Conservation (phyloP, 768 basidiomycete genomes). For the Naganishia vishniacii region DNA sequence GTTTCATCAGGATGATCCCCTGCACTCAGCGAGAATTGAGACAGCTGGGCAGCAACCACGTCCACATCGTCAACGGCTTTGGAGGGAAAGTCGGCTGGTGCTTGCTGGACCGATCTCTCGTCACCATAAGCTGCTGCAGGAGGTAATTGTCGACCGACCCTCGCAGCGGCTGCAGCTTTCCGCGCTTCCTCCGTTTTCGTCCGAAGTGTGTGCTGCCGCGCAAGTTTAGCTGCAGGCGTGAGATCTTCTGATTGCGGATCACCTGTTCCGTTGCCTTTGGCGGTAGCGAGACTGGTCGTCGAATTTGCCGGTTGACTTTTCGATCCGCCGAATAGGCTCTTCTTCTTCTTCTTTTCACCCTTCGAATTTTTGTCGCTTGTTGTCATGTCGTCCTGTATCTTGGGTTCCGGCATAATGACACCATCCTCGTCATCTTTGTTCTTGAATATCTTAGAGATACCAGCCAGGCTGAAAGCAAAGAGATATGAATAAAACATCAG, state of each 20-base stretch:
- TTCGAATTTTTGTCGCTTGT: conserved; percentile 34
- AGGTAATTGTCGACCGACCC: conserved; percentile 35
- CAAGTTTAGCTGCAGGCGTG: conserved; percentile 83
- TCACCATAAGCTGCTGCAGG: conserved; percentile 43
- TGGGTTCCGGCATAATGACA: conserved; percentile 43
- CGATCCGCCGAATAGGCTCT: conserved; percentile 51
- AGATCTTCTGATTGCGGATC: conserved; percentile 63
- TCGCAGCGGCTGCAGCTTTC: conserved; percentile 30
- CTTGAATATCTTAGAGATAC: conserved; percentile 90
- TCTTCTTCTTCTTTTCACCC: conserved; percentile 53
- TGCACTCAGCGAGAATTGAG: conserved; percentile 4
- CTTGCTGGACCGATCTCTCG: conserved; percentile 22
- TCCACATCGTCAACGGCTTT: conserved; percentile 7
- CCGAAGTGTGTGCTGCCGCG: conserved; percentile 76
- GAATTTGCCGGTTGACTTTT: conserved; percentile 66
- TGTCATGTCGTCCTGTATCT: conserved; percentile 48
- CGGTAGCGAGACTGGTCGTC: conserved; percentile 72
- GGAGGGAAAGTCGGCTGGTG: conserved; percentile 12
- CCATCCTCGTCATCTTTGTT: conserved; percentile 61
- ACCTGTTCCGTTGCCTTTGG: conserved; percentile 55
- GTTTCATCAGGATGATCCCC: not conserved
- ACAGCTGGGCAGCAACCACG: conserved; percentile 3
- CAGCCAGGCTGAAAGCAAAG: conserved; percentile 58
- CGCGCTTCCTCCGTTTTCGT: conserved; percentile 65
- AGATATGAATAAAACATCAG: not conserved